Conservation (phyloP, 2,329 filamentous ascomycete genomes). For the Epichloe sylvatica region DNA sequence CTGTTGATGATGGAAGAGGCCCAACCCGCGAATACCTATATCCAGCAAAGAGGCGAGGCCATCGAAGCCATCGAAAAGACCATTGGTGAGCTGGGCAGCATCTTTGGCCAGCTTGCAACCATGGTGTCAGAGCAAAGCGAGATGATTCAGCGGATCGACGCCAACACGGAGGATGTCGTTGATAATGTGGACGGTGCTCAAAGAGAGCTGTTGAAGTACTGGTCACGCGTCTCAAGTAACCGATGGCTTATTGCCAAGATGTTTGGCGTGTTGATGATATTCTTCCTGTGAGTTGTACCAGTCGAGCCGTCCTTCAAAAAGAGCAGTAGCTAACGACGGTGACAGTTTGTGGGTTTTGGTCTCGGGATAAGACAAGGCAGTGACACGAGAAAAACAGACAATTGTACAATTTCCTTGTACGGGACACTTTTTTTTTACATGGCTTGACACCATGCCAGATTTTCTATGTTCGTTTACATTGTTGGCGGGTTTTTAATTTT, state of each 20-base stretch:
- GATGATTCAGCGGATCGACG: slow-evolving; percentile 94
- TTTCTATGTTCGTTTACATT: slow-evolving; percentile 2
- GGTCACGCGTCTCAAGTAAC: slow-evolving; percentile 86
- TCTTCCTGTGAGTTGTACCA: slow-evolving; percentile 47
- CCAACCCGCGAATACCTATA: slow-evolving; percentile 72
- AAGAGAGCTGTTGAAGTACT: slow-evolving; percentile 90
- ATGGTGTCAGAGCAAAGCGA: slow-evolving; percentile 98
- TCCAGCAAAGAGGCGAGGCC: slow-evolving; percentile 83
- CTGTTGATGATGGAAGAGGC: slow-evolving; percentile 89
- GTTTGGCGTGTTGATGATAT: slow-evolving; percentile 80
- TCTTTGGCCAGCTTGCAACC: slow-evolving; percentile 84
- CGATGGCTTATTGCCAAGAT: slow-evolving; percentile 83
- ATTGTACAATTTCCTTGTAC: background rate
- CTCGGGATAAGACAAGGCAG: slow-evolving; percentile 18
- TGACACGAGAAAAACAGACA: background rate
- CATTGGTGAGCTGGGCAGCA: slow-evolving; percentile 76
- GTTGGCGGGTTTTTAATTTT: background rate
- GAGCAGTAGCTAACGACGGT: background rate
- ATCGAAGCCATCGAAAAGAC: slow-evolving; percentile 96
- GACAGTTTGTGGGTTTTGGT: slow-evolving; percentile 27
- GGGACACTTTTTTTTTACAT: background rate
- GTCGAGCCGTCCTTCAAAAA: background rate
- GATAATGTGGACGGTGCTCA: slow-evolving; percentile 98
- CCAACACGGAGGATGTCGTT: slow-evolving; percentile 94
- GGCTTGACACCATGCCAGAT: background rate